Base-by-base conservation (phyloP, 2,329 filamentous ascomycete species). In the Xylariaceae sp. region DNA sequence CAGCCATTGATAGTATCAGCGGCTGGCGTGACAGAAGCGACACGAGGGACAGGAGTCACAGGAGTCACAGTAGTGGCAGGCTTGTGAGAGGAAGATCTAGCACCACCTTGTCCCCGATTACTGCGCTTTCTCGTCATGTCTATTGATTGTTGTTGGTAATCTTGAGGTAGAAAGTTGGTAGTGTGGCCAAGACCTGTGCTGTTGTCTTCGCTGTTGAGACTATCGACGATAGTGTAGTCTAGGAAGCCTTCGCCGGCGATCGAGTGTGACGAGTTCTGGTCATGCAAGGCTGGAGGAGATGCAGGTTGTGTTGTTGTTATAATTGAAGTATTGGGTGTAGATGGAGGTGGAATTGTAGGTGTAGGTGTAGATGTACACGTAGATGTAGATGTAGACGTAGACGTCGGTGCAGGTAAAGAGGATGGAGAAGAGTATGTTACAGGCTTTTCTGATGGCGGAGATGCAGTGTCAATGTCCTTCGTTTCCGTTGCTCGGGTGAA, bases 91-190 rank as follows among this genome's bases (percentile, higher is more conserved):
- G 62, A 60, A 51, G 60, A 24, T 41, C 60, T 68, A 47, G 58
- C 41, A 53, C 65, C 64, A 44, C 66, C 62, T 53, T 69, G 66
- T 52, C 65, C 70, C 54, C 67, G 67, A 57, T 64, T 66, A 33
- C 60, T 61, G 51, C 71, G 71, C 48, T 65, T 70, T 63, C 64
- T 71, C 59, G 67, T 43, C 51, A 66, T 60, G 31, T 67, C 61
- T 66, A 66, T 66, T 44, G 49, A 58, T 40, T 37, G 24, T 31
- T 55, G 49, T 4, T 24, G 46, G 26, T 63, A 33, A 43, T 63
- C 62, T 45, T 60, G 55, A 7, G 53, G 41, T 21, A 49, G 53
- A 26, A 43, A 51, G 17, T 57, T 36, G 11, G 53, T 11, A n/a
- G 55, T 53, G 53, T 59, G 47, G 45, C 61, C 49, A 19, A 61